Evolutionary conservation across 1,284 basidiomycete genomes (phyloP), one percentile per base, ranked within the genome.

Genomic region (Cutaneotrichosporon arboriforme): DNA sequence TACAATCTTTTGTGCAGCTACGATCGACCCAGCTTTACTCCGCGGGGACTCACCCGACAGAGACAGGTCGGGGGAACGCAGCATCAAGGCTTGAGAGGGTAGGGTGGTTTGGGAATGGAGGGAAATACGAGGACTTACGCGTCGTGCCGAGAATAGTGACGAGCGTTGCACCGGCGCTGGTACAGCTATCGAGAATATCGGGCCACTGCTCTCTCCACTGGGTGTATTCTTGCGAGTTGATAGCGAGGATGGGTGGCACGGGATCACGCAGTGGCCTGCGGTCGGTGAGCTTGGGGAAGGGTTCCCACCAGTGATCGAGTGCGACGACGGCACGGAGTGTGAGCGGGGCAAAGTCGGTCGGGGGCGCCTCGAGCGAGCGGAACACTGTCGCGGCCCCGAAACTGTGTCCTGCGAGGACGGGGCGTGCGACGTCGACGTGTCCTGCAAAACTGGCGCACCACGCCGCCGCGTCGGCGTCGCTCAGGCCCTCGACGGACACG

Each of bases 241-340:
- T 81, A 9, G 87, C 81, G 63, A 76, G 83, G 62, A 62, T 71
- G 63, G 40, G 81, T 8, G 80, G 50, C 63, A 61, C 12, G 48
- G 52, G 13, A 37, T 44, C n/a, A 4, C 14, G 20, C 4, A n/a
- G 51, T 44, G 1, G 53, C 22, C 9, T 49, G 43, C 10, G 37
- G 41, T 12, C 53, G 38, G 23, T 43, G 23, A 39, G 51, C 35
- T 17, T 50, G 1, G 45, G 21, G 81, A 81, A 21, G 15, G 87
- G 85, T 52, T 88, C 86, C 15, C 88, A 70, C 87, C 87, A 89
- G 35, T 87, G 87, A 68, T 89, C 87, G 9, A 87, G 77, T 18
- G 83, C 75, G 14, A 88, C 65, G 3, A 78, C 80, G n/a, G 34
- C 39, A 49, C 81, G 79, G 38, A 84, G 68, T 0, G 83, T 82